phyloP scores from a whole-genome alignment of 2,329 filamentous ascomycete genomes.

The Fusarium sp. region DNA sequence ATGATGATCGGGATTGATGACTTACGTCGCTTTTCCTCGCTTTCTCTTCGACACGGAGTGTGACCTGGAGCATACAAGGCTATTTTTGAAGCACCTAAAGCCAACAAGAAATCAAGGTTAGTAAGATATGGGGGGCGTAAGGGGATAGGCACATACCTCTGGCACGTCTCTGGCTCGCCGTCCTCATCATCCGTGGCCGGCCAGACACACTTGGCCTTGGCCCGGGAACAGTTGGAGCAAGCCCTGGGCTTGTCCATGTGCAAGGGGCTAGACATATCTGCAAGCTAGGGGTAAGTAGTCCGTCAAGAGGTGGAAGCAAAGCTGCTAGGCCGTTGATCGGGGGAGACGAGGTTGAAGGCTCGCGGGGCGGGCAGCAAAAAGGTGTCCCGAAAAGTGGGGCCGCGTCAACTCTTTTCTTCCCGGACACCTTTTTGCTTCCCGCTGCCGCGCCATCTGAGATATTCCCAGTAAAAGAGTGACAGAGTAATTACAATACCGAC shows the following conservation, averaged over 20 bases:
- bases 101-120: no score
- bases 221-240: background rate
- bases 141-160: background rate
- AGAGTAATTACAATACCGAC: background rate
- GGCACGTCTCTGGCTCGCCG: background rate
- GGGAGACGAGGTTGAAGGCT: background rate
- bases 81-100: background rate
- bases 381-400: background rate
- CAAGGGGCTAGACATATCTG: background rate
- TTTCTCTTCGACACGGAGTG: background rate
- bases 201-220: background rate
- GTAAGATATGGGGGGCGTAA: no score
- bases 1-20: background rate
- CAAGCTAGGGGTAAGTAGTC: background rate
- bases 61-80: background rate
- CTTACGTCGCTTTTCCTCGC: background rate
- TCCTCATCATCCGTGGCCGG: background rate
- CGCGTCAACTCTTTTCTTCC: background rate
- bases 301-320: background rate
- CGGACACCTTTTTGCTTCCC: background rate
- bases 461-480: background rate
- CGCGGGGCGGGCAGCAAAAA: background rate
- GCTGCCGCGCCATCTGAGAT: background rate
- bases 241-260: background rate
- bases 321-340: background rate